Evolutionary conservation across 257 asterid genomes (phyloP).

Genomic region (Gentiana dahurica): DNA sequence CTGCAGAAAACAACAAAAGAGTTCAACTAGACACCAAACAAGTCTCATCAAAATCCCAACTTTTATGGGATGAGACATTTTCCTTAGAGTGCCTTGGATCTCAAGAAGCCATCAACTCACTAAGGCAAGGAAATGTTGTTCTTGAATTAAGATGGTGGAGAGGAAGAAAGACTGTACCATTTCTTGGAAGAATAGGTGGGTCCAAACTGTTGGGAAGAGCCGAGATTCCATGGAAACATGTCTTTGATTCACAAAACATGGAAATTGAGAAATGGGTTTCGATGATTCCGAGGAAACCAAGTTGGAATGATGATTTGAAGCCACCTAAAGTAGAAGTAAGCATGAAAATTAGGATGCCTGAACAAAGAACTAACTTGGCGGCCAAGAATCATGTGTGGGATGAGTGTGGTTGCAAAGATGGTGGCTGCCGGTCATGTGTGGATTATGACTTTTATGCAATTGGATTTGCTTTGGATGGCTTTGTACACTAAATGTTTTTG

Average conservation of each 20-base stretch:
- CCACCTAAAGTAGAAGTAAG: constrained; percentile 36
- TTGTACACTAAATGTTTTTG: neutral
- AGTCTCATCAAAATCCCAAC: constrained; percentile 33
- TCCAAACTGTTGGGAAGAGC: constrained; percentile 44
- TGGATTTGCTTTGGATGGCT: constrained; percentile 9
- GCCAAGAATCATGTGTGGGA: neutral
- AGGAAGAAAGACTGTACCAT: constrained; percentile 18
- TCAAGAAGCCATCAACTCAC: constrained; percentile 22
- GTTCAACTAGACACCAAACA: constrained; percentile 32
- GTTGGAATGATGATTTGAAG: constrained; percentile 24
- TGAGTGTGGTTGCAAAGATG: constrained; percentile 13
- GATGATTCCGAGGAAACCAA: constrained; percentile 18
- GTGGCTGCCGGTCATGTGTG: constrained; percentile 1
- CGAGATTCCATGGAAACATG: constrained; percentile 41
- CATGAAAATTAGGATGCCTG: constrained; percentile 19
- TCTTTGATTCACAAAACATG: constrained; percentile 18
- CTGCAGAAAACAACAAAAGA: constrained; percentile 34
- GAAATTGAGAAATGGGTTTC: constrained; percentile 38
- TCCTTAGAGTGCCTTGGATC: constrained; percentile 38
- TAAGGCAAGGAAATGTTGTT: constrained; percentile 24
- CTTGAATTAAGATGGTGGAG: constrained; percentile 40
- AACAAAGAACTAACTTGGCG: neutral
- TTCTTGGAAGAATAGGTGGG: constrained; percentile 26
- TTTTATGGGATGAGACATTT: constrained; percentile 41
- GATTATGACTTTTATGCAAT: constrained; percentile 16